Base-by-base conservation (phyloP, 1,139 yeast genomes). In the Kluyveromyces sp. region DNA sequence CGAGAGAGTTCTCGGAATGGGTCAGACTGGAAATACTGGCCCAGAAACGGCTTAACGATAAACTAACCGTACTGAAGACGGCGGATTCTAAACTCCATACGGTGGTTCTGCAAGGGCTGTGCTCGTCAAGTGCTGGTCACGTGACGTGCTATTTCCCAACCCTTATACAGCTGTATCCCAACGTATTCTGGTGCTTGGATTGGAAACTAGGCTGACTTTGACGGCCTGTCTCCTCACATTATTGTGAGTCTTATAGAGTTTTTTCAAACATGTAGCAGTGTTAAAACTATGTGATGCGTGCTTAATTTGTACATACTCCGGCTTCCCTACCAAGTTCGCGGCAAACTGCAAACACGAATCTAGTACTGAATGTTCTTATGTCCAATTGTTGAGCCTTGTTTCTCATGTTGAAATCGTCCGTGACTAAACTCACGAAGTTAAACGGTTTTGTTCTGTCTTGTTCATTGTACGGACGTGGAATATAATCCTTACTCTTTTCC, bases 391-490 rank as follows among this genome's bases (percentile, higher is more conserved):
- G 74, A 2, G 87, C 82, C 51, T 85, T 73, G 39, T 78, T 63
- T 49, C 83, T 68, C 85, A 83, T 79, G 51, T 79, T 82, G 46
- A 81, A 68, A 59, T 83, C 92, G 59, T 83, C 92, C 3, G 88
- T 80, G 33, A 83, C 75, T 42, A 83, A 64, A 20, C 81, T 71
- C 54, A 82, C 77, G 56, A 78, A 79, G 45, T 73, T 66, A 60
- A 79, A 75, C 39, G 60, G 55, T 18, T 26, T 9, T 43, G 65
- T 63, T 13, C 79, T 9, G 26, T 6, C 71, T 39, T 63, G 65
- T 13, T 41, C 64, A 44, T 56, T 50, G 28, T 32, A 33, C 26
- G 43, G 35, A 3, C 44, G 22, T n/a, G 43, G 42, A n/a, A 47
- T 45, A 30, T 20, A 41, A 11, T 45, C 48, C n/a, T 36, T 41